These are phyloP conservation scores for Camillea tinctor DNA, from an alignment of 2,329 filamentous ascomycete species.

Conservation along the genomic window DNA sequence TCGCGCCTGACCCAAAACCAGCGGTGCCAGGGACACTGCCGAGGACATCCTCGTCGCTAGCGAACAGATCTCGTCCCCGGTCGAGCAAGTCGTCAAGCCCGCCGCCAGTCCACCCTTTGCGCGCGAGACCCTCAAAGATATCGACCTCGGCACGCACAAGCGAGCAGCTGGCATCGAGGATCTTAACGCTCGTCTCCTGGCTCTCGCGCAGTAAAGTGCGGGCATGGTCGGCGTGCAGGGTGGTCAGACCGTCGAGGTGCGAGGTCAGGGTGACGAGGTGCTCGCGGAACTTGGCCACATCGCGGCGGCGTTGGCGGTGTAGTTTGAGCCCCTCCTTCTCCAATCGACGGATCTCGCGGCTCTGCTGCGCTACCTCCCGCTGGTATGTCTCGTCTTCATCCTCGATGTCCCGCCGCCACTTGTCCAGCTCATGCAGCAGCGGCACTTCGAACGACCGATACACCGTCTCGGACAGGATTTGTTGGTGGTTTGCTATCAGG, in stretches of 20 bases:
- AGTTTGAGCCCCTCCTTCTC: slow-evolving; percentile 65
- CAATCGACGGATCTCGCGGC: slow-evolving; percentile 59
- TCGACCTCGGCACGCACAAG: slow-evolving; percentile 68
- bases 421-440: slow-evolving; percentile 66
- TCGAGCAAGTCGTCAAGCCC: slow-evolving; percentile 66
- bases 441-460: slow-evolving; percentile 69
- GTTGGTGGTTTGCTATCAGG: slow-evolving; percentile 67
- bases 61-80: slow-evolving; percentile 61
- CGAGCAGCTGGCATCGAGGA: slow-evolving; percentile 64
- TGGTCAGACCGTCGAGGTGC: slow-evolving; percentile 62
- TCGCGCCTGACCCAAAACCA: slow-evolving; percentile 26
- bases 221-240: slow-evolving; percentile 60
- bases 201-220: slow-evolving; percentile 59
- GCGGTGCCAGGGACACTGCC: slow-evolving; percentile 19
- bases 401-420: slow-evolving; percentile 61
- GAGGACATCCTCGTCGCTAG: slow-evolving; percentile 36
- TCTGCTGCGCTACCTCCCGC: slow-evolving; percentile 52
- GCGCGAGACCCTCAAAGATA: slow-evolving; percentile 65
- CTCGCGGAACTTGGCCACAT: slow-evolving; percentile 60
- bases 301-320: slow-evolving; percentile 57
- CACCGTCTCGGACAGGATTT: slow-evolving; percentile 67
- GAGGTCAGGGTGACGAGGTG: slow-evolving; percentile 63
- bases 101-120: slow-evolving; percentile 67
- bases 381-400: slow-evolving; percentile 64
- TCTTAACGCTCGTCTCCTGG: slow-evolving; percentile 61